Conservation (phyloP, 2,329 filamentous ascomycete species). For the Helminthosporium solani region DNA sequence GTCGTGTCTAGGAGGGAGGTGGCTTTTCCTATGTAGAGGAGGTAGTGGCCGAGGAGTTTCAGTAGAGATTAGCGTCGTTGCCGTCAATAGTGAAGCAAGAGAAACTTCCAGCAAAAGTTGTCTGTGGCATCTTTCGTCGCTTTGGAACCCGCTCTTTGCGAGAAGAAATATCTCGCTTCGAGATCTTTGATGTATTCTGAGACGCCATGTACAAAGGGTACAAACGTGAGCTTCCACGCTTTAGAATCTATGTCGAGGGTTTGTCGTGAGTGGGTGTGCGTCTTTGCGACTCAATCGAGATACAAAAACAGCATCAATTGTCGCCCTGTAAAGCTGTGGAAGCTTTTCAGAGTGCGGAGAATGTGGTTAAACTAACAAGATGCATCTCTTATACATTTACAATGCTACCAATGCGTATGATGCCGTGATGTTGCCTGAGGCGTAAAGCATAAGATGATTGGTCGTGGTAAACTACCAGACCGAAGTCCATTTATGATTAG, state of each 20-base stretch:
- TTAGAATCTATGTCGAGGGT: too few species aligned
- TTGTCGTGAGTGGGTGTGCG: too few species aligned
- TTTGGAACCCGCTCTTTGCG: neutral
- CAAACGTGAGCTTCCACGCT: too few species aligned
- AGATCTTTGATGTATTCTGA: neutral
- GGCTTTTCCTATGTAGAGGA: constrained; percentile 21
- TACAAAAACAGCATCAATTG: neutral
- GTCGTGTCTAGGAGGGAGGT: constrained; percentile 16
- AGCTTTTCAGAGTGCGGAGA: neutral
- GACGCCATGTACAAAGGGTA: too few species aligned
- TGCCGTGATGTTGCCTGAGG: constrained; percentile 13
- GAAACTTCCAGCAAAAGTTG: constrained; percentile 6
- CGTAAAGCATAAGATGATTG: constrained; percentile 11
- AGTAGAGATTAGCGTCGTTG: constrained; percentile 11
- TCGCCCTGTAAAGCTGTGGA: neutral
- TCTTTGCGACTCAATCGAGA: neutral
- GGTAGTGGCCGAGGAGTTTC: constrained; percentile 18
- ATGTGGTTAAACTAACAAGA: neutral
- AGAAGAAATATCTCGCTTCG: neutral
- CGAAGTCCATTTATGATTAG: constrained; percentile 10
- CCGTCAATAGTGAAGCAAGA: constrained; percentile 17
- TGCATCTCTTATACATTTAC: constrained; percentile 1
- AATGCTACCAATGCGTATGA: neutral
- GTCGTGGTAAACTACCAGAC: constrained; percentile 1
- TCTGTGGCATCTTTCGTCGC: constrained; percentile 1